Percentiles rank a stretch among this genome's conserved stretches.
Evolutionary conservation across 441 rosid species (phyloP).

Genomic region (Pelargonium australe): DNA sequence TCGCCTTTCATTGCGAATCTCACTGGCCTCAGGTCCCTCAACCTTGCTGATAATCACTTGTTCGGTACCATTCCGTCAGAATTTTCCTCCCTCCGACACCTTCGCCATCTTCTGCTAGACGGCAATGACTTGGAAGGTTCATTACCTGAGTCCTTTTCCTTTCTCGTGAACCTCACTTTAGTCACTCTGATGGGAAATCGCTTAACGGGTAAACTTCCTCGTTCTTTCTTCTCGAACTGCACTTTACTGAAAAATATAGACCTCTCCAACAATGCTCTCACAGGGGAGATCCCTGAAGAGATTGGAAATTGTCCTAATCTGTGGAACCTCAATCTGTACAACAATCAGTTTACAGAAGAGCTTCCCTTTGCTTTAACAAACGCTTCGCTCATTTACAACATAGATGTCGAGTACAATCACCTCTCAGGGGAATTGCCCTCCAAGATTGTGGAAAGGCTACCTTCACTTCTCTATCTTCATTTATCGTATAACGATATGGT

Average conservation of each 20-base stretch:
- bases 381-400: conserved; percentile 20
- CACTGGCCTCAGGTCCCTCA: conserved; percentile 24
- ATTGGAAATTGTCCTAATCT: conserved; percentile 33
- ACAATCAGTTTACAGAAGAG: conserved; percentile 37
- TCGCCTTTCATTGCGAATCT: conserved; percentile 30
- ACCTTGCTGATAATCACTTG: conserved; percentile 24
- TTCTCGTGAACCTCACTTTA: conserved; percentile 23
- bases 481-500: conserved; percentile 38
- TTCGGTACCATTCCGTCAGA: conserved; percentile 25
- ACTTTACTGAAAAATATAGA: conserved; percentile 34
- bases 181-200: conserved; percentile 21
- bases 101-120: conserved; percentile 15
- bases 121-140: conserved; percentile 26
- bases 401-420: conserved; percentile 41
- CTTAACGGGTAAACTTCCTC: conserved; percentile 35
- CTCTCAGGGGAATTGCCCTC: conserved; percentile 41
- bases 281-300: conserved; percentile 34
- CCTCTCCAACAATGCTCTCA: conserved; percentile 33
- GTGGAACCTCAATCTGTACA: conserved; percentile 34
- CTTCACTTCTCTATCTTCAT: conserved; percentile 22
- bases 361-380: conserved; percentile 40
- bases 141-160: conserved; percentile 31
- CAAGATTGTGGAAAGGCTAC: conserved; percentile 29
- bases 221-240: conserved; percentile 45
- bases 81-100: conserved; percentile 27